Base-by-base conservation (phyloP, 2,329 filamentous ascomycete genomes). In the Aspergillus brasiliensis region DNA sequence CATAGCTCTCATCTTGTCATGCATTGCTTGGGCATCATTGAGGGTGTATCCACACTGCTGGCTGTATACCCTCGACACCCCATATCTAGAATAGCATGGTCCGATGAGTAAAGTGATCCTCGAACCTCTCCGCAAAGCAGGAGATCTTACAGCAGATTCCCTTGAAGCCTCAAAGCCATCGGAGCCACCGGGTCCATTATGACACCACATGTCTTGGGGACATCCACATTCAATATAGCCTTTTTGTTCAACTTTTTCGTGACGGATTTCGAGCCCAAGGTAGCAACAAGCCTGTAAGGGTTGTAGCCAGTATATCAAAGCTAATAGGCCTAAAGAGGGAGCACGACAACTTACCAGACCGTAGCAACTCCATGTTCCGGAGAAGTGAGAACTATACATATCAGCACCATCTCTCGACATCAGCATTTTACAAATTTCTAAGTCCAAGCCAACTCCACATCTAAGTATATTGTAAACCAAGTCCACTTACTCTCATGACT, bases 281-380 rank as follows among this genome's bases (percentile, higher is more conserved):
- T 99, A 44, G 95, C 95, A 44, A 97, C 88, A 44, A 97, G 87
- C 94, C 94, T 97, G 63, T 42, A 15, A 3, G 8, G 2, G 11
- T 37, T 13, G 17, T 0, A 10, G 10, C 61, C 8, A 62, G 57
- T 37, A 23, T 34, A 44, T 21, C 19, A 3, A 6, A 19, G 31
- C 31, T 13, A 2, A 21, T 28, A 25, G 7, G 5, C 15, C 23
- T 34, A 6, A 15, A 28, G 5, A 34, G 6, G 7, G 13, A 37
- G 15, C 21, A 8, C 27, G 10, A 31, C 5, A 44, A 31, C 85
- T 70, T 82, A 96, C 94, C 95, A 99, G 61, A 99, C 89, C 2
- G 94, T 99, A 13, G 94, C 90, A 59, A 99, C 91, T 58, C 95
- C 95, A 84, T 97, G 91, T 74, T 95, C 89, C 71, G 88, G 88